Evolutionary conservation across 2,329 filamentous ascomycete genomes (phyloP).

Genomic region (Aspergillus sp.): DNA sequence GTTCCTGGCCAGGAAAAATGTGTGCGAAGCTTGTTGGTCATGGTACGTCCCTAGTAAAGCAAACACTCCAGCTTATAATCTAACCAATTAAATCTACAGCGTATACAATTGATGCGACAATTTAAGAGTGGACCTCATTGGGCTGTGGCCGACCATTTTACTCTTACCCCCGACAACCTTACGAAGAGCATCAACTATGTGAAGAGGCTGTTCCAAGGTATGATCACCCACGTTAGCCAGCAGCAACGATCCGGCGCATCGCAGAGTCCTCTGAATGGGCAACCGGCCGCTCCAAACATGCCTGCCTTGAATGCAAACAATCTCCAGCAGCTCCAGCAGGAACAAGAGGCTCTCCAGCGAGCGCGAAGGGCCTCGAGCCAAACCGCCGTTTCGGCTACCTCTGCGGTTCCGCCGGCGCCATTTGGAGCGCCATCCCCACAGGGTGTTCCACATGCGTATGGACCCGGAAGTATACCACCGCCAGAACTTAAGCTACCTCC

Average conservation of each 20-base stretch:
- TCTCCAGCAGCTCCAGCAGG: constrained; percentile 48
- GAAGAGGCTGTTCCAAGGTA: constrained; percentile 41
- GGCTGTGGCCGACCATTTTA: constrained; percentile 46
- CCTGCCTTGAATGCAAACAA: constrained; percentile 46
- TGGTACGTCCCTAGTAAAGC: constrained; percentile 28
- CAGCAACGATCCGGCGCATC: constrained; percentile 27
- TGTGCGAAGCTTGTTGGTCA: constrained; percentile 37
- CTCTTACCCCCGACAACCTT: constrained; percentile 42
- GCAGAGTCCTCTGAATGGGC: constrained; percentile 18
- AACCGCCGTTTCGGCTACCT: constrained; percentile 44
- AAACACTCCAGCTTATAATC: not conserved
- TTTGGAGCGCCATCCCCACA: constrained; percentile 56
- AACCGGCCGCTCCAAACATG: constrained; percentile 27
- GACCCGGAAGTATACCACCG: constrained; percentile 51
- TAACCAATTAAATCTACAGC: constrained; percentile 25
- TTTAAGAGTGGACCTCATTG: constrained; percentile 43
- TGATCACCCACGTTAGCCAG: constrained; percentile 36
- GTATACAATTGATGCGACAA: constrained; percentile 47
- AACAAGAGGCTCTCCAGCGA: constrained; percentile 44
- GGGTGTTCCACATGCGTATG: constrained; percentile 58
- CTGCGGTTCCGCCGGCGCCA: constrained; percentile 53
- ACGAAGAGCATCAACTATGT: constrained; percentile 38
- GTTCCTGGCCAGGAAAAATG: constrained; percentile 41
- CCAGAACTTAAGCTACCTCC: constrained; percentile 60
- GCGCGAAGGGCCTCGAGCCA: constrained; percentile 40